Evolutionary conservation across 441 rosid genomes (phyloP), one percentile per base, ranked within the genome.

Genomic region (Raphanus hybrid): DNA sequence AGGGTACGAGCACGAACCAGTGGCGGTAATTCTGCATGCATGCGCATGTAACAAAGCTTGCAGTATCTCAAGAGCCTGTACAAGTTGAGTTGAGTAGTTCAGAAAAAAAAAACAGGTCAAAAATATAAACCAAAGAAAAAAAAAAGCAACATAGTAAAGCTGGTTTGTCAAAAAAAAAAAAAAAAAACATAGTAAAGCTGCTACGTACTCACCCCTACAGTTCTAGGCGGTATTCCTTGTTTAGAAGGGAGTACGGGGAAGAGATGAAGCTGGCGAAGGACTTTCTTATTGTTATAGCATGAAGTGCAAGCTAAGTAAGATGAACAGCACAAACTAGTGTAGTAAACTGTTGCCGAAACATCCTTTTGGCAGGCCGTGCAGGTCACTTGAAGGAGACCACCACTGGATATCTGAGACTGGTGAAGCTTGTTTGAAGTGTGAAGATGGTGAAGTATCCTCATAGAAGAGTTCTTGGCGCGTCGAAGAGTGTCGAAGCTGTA

Each of bases 391-490:
- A 16, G 18, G 74, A 73, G 66, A 54, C 2, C 1, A 54, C 3
- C 0, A 3, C 39, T 67, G 32, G 70, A 20, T 20, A 7, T 23
- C 37, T 78, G 69, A 37, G 55, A 58, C 62, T 15, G 5, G 10
- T 8, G 59, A 5, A 16, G 64, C 59, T 70, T 15, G n/a, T 35
- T 75, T 64, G 81, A 84, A 66, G 74, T 80, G 65, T 77, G 84
- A 61, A 89, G 92, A 79, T 84, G 82, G 82, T 91, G 82, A 60
- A 93, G 83, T 79, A 91, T 83, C 96, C 90, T 90, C 97, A 91
- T 91, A 3, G 96, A 86, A 37, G 98, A 89, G 82, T 86, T 73
- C 81, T 93, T 93, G 78, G 96, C 94, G 45, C 86, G 86, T 58
- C 94, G 87, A 70, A 90, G 89, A 2, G 87, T 80, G 84, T 93